phyloP scores from a whole-genome alignment of 2,329 filamentous ascomycete genomes.

The Ceratocystis cacaofunesta region DNA sequence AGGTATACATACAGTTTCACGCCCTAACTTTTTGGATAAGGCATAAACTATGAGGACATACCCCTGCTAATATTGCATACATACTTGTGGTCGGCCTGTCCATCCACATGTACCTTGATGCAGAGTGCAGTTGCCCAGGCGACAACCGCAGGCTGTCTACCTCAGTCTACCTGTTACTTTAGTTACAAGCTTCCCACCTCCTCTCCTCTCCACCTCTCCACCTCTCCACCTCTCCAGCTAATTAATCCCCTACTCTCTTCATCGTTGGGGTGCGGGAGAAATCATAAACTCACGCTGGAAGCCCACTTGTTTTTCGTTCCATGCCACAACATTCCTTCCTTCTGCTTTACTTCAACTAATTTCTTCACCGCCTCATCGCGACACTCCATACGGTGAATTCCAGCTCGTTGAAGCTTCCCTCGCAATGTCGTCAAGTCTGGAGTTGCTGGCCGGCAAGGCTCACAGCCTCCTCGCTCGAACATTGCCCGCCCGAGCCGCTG shows the following conservation, averaged over 20 bases:
- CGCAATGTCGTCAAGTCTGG: conserved; percentile 6
- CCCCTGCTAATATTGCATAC: not conserved
- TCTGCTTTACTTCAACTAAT: not conserved
- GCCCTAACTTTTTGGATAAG: not conserved
- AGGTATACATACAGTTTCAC: not conserved
- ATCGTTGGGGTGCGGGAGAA: not conserved
- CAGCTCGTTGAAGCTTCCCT: not conserved
- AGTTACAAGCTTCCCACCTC: conserved; percentile 21
- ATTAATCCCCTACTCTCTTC: conserved; percentile 13
- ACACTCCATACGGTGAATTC: not conserved
- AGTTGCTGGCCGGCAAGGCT: conserved; percentile 7
- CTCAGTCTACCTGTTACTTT: conserved; percentile 15
- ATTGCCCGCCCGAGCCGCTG: not conserved
- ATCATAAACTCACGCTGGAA: not conserved
- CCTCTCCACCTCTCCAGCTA: not conserved
- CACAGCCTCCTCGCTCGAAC: conserved; percentile 4
- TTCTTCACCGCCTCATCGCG: not conserved
- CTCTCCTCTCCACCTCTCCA: not conserved
- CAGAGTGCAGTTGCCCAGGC: not conserved
- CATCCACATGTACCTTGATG: not conserved
- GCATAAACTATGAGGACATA: not conserved
- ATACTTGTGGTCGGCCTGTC: not conserved
- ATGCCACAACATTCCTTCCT: not conserved
- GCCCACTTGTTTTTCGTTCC: not conserved
- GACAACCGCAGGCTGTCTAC: not conserved